phyloP scores from a whole-genome alignment of 345 rosid species.

The Moricandia arvensis region DNA sequence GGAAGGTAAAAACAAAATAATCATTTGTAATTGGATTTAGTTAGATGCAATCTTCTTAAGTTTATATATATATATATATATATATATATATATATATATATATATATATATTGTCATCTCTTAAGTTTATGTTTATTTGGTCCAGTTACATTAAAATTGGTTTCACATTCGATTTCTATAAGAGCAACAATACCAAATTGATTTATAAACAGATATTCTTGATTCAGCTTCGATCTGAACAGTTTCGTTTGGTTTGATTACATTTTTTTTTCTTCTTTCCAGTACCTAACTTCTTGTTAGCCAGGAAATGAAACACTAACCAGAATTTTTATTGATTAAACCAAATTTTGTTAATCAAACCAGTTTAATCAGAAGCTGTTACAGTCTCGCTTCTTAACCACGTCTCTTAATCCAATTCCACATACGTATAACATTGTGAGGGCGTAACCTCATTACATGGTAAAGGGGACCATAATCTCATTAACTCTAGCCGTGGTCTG shows the following conservation, averaged over 20 bases:
- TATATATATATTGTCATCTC: too few species aligned
- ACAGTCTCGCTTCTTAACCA: constrained; percentile 13
- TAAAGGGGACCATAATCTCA: constrained; percentile 29
- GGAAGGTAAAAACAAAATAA: neutral
- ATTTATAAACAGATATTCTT: neutral
- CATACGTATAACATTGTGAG: neutral
- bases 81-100: too few species aligned
- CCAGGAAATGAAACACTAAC: neutral
- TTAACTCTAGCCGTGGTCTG: constrained; percentile 20
- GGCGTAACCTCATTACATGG: constrained; percentile 15
- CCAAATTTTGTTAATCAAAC: neutral
- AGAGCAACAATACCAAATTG: neutral
- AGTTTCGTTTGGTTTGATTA: neutral
- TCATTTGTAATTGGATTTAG: neutral
- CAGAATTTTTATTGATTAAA: neutral
- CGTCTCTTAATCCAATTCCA: neutral
- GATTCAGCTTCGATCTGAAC: neutral
- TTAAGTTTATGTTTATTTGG: neutral
- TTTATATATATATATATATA: neutral
- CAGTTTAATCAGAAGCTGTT: neutral
- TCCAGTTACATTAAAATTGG: neutral
- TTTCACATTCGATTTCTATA: neutral
- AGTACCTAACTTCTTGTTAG: neutral
- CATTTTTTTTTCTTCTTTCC: neutral
- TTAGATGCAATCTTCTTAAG: neutral